Base-by-base conservation (phyloP, 106 monocot species). In the Acorus gramineus region DNA sequence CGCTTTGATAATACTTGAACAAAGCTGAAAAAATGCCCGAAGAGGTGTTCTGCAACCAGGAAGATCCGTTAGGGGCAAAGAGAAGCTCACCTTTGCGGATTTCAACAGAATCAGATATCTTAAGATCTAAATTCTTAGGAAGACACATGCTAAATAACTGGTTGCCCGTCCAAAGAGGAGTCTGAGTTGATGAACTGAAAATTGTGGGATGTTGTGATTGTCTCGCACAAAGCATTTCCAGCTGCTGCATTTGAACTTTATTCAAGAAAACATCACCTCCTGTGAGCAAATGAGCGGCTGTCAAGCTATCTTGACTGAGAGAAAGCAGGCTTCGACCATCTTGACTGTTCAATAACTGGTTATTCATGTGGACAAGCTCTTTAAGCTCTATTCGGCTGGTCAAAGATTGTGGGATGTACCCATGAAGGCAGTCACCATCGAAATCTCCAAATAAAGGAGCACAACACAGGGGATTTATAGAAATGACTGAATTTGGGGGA, bases 381-480 rank as follows among this genome's bases (percentile, higher is more conserved):
- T 50, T 42, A 60, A 96, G 87, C 68, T 96, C 95, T 28, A 82
- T 71, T 77, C 79, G 84, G 43, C 73, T 80, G 53, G 51, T 69
- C 0, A 91, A 42, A 4, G 85, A 90, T 49, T 96, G 95, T 10
- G 95, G 80, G 62, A 96, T 49, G 75, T 75, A 90, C 14, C 87
- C 95, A 72, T 87, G 90, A 46, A 96, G 78, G 69, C 90, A 87
- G 53, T 96, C 95, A 63, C 95, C 95, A 79, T 96, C 95, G 79
- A 96, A 96, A 69, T 96, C 95, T 50, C 95, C 95, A 53, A 67
- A 63, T 2, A 96, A 68, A 71, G 95, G 95, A 52, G 80, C 64
- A 75, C 95, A 96, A 59, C 82, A 87, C 47, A 96, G 62, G 2
- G 95, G 95, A 67, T 96, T 96, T 71, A 96, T 84, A 46, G 90